These are phyloP conservation scores for Sporisorium scitamineum DNA, from an alignment of 1,284 basidiomycete species.

Conservation along the genomic window DNA sequence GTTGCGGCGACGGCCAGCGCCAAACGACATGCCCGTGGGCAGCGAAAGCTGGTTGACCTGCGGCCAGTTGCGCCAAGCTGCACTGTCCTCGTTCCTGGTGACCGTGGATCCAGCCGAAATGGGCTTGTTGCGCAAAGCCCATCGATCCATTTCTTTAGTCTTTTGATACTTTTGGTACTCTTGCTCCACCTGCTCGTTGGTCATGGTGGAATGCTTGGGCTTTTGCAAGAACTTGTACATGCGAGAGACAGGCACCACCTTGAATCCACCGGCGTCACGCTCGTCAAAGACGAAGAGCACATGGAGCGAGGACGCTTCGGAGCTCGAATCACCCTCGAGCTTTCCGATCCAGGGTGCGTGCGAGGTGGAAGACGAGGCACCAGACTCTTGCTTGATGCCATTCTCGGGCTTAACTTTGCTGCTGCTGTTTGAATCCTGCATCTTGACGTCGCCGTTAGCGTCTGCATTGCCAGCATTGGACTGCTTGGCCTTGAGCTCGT, in stretches of 20 bases:
- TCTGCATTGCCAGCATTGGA: conserved; percentile 13
- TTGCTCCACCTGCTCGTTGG: conserved; percentile 60
- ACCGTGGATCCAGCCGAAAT: conserved; percentile 22
- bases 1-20: conserved; percentile 49
- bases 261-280: conserved; percentile 65
- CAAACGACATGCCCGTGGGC: conserved; percentile 48
- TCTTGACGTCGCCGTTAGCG: conserved; percentile 35
- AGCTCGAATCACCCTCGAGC: conserved; percentile 65
- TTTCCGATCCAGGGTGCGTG: conserved; percentile 69
- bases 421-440: conserved; percentile 9
- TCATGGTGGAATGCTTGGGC: conserved; percentile 56
- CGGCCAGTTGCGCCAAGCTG: conserved; percentile 47
- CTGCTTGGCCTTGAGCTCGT: conserved; percentile 42
- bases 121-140: conserved; percentile 50
- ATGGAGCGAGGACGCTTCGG: conserved; percentile 60
- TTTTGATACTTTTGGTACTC: conserved; percentile 57
- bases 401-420: conserved; percentile 29
- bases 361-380: conserved; percentile 30
- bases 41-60: conserved; percentile 43
- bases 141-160: conserved; percentile 54
- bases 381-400: conserved; percentile 35
- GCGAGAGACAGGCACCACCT: conserved; percentile 63
- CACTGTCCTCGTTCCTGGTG: conserved; percentile 40
- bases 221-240: conserved; percentile 68
- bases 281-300: conserved; percentile 68